Evolutionary conservation across 441 rosid species (phyloP), one percentile per base, ranked within the genome.

Genomic region (Pelargonium cotyledonis): DNA sequence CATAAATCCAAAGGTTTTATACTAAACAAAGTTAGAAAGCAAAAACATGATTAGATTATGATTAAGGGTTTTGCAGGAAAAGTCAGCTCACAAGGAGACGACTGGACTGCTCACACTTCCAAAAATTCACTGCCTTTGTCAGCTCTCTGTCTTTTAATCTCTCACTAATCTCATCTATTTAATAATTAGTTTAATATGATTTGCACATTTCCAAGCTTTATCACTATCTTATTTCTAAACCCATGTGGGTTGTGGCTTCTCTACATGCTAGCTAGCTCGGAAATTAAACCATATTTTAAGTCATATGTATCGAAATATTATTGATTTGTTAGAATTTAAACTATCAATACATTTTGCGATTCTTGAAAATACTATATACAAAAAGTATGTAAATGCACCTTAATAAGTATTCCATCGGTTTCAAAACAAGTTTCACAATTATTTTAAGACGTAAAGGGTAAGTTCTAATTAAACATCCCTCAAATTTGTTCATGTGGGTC

Each of bases 111-210:
- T 72, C 91, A 77, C 79, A 71, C 79, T 88, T 84, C 89, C 81
- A 89, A 90, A 92, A 81, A 87, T 87, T 88, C 90, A 86, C 92
- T 82, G 89, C 92, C 81, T 82, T 86, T 88, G 90, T 86, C 90
- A 87, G 90, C 83, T 85, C 83, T 19, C 79, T 89, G 89, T 89
- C 92, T 73, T 80, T 80, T 79, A 73, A 79, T 57, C 65, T 49
- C 58, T 63, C 60, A 18, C 44, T 16, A 26, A 44, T 44, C 57
- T 49, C 2, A 11, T 18, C 3, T 19, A 6, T 1, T 62, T 62
- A 31, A 23, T 1, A 21, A 21, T 21, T 21, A 21, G 23, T 21
- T 62, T 62, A 62, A 11, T 62, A 11, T 26, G 8, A 23, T 21
- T 23, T 23, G 4, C 62, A 57, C 62, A 57, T 16, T 55, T 57